A percentile compares a stretch with the other conserved stretches of the same genome.
Evolutionary conservation across 139 green algal species (phyloP).

Genomic region (Spirogloea muscicola): DNA sequence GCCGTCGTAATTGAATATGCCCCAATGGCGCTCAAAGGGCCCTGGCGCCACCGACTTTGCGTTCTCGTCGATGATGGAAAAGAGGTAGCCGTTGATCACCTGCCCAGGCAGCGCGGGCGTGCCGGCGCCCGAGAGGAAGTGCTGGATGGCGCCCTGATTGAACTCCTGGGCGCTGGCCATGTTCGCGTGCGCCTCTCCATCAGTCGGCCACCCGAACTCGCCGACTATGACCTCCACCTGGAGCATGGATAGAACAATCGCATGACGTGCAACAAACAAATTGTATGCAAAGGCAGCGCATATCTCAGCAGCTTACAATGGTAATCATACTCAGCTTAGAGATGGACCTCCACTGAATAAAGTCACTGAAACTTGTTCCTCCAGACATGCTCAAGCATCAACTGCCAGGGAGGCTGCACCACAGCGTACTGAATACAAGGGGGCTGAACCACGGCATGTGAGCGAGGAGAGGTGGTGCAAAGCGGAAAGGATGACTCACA

Average conservation of each 20-base stretch:
- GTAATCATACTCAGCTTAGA: too few species aligned
- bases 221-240: constrained; percentile 23
- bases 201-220: constrained; percentile 22
- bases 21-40: constrained; percentile 27
- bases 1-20: constrained; percentile 12
- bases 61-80: constrained; percentile 30
- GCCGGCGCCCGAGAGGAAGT: not conserved
- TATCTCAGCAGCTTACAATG: too few species aligned
- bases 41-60: constrained; percentile 6
- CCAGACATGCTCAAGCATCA: too few species aligned
- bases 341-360: too few species aligned
- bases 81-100: constrained; percentile 15
- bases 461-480: too few species aligned
- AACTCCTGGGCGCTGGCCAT: not conserved
- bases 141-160: constrained; percentile 5
- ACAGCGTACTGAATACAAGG: too few species aligned
- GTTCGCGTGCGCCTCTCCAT: constrained; percentile 12
- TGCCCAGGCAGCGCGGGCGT: constrained; percentile 7
- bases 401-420: too few species aligned
- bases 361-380: too few species aligned
- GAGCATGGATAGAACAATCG: constrained; percentile 1
- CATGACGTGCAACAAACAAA: too few species aligned
- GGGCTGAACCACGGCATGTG: too few species aligned
- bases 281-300: too few species aligned
- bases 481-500: too few species aligned